Evolutionary conservation across 805 yeast species (phyloP).

Genomic region (Maudiozyma barnettii): DNA sequence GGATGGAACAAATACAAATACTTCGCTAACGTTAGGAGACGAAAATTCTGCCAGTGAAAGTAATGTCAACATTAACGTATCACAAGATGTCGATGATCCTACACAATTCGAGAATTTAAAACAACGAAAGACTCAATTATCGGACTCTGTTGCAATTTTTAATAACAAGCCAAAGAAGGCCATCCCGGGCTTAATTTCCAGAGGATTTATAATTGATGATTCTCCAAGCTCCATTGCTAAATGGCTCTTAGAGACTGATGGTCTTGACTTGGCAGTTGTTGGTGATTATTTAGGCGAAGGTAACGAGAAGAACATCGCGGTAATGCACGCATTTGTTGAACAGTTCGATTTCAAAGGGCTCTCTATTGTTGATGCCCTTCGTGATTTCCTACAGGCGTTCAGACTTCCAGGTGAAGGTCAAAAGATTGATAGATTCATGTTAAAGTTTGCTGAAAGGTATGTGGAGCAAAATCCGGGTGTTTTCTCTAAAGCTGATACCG

Average conservation of each 20-base stretch:
- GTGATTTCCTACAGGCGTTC: conserved; percentile 76
- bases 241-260: conserved; percentile 64
- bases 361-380: conserved; percentile 76
- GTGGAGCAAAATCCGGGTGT: conserved; percentile 80
- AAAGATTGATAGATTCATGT: conserved; percentile 92
- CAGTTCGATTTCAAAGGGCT: conserved; percentile 62
- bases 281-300: conserved; percentile 95
- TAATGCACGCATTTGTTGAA: conserved; percentile 92
- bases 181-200: conserved; percentile 46
- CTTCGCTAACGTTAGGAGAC: conserved; percentile 6
- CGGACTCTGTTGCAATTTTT: conserved; percentile 70
- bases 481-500: conserved; percentile 88
- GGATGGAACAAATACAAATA: conserved; percentile 14
- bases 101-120: conserved; percentile 78
- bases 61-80: conserved; percentile 10
- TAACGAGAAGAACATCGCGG: conserved; percentile 60
- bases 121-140: conserved; percentile 68
- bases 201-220: conserved; percentile 52
- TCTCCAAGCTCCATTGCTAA: conserved; percentile 63
- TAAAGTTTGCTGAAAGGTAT: conserved; percentile 91
- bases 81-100: conserved; percentile 53
- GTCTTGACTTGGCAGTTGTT: conserved; percentile 70
- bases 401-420: conserved; percentile 98
- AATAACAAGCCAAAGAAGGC: conserved; percentile 83
- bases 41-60: conserved; percentile 10